Evolutionary conservation across 1,284 basidiomycete species (phyloP).

Genomic region (Rhodotorula sp.): DNA sequence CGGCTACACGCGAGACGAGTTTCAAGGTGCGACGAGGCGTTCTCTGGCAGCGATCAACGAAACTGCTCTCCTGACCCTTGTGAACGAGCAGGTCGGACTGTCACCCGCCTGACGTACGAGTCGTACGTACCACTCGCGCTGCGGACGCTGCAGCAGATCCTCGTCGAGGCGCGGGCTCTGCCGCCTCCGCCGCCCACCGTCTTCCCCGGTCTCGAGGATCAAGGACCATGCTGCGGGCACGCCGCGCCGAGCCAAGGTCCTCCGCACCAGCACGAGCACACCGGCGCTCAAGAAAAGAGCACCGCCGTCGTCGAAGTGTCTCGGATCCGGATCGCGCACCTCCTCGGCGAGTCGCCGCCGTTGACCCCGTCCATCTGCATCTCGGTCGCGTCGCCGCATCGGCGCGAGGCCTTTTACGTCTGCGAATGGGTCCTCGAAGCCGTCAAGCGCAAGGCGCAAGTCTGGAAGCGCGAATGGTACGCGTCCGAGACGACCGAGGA

Average conservation of each 20-base stretch:
- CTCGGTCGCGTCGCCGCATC: conserved; percentile 67
- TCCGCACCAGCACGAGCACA: background rate
- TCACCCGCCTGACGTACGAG: conserved; percentile 71
- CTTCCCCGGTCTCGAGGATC: background rate
- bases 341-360: conserved; percentile 40
- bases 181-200: conserved; percentile 9
- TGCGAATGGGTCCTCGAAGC: conserved; percentile 80
- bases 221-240: background rate
- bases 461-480: conserved; percentile 89
- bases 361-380: conserved; percentile 42
- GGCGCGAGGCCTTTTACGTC: conserved; percentile 73
- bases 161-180: conserved; percentile 20
- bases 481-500: conserved; percentile 2
- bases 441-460: conserved; percentile 75
- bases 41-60: too few relatives aligned
- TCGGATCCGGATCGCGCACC: conserved; percentile 29
- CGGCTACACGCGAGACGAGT: conserved; percentile 67
- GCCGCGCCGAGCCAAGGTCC: background rate
- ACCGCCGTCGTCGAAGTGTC: conserved; percentile 25
- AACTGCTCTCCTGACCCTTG: too few relatives aligned
- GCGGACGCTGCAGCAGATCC: conserved; percentile 60
- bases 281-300: background rate
- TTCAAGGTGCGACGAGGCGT: conserved; percentile 52
- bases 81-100: conserved; percentile 60
- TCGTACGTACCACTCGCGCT: conserved; percentile 79